Base-by-base conservation (phyloP, 2,329 filamentous ascomycete species). In the Pezicula neosporulosa region DNA sequence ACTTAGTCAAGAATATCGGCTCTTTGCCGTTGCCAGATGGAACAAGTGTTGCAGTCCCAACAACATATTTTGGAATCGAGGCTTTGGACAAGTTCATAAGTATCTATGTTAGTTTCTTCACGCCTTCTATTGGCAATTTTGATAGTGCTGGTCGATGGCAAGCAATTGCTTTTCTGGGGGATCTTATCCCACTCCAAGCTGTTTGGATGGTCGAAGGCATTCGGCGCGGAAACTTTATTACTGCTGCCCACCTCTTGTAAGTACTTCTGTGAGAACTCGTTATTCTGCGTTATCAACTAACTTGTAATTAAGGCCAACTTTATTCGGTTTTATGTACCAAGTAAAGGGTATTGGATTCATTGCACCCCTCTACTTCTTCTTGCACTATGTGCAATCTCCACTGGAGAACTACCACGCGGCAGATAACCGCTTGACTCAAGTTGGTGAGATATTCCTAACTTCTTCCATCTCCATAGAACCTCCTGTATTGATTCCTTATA, bases 301-400 rank as follows among this genome's bases (percentile, higher is more conserved):
- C 30, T 33, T 33, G 12, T 2, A 8, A 15, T 24, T 24, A n/a
- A 60, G 60, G 13, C 57, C 62, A 38, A 51, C 55, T 2, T n/a
- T 66, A 8, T 58, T 67, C 38, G 60, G 57, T 1, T 28, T 64
- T 15, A 18, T 61, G 3, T 63, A 54, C 36, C 65, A 69, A 44
- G 38, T 61, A n/a, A 55, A 60, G 19, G 65, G 68, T 3, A 56
- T 67, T 9, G 69, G 64, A 9, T 54, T 66, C 30, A 49, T 68
- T 1, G 64, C 63, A 2, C 68, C 69, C 3, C 43, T 70, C 21
- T 72, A 68, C 59, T 71, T 62, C 53, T 71, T 68, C 55, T 54
- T 70, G 36, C 66, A 70, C 49, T 71, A 69, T 45, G 50, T 69
- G 4, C 61, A 62, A 44, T 63, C 61, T 27, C 63, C 66, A 7